phyloP scores from a whole-genome alignment of 2,329 filamentous ascomycete genomes.

The Curvularia eragrostidis region DNA sequence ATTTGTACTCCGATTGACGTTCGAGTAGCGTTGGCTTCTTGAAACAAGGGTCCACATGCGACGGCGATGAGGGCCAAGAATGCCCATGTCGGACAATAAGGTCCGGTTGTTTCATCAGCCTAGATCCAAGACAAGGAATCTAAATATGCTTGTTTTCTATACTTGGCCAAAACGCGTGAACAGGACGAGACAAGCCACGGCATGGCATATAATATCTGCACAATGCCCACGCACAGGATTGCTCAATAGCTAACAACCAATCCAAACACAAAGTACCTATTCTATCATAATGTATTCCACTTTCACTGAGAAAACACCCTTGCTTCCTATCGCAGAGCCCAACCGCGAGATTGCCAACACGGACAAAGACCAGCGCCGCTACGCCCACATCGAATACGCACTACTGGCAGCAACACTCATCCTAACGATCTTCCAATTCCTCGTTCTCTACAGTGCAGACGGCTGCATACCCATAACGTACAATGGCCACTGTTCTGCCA shows the following conservation, averaged over 20 bases:
- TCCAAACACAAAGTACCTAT: neutral
- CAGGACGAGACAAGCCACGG: neutral
- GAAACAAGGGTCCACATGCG: constrained; percentile 7
- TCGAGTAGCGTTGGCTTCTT: neutral
- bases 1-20: neutral
- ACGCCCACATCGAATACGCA: constrained; percentile 11
- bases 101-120: constrained; percentile 16
- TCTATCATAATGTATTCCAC: constrained; percentile 7
- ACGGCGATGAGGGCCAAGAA: constrained; percentile 11
- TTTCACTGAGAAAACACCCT: constrained; percentile 11
- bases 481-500: constrained; percentile 9
- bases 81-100: constrained; percentile 14
- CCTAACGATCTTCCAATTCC: constrained; percentile 22
- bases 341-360: neutral
- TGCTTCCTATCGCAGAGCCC: constrained; percentile 11
- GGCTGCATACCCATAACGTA: constrained; percentile 6
- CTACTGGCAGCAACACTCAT: constrained; percentile 13
- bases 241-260: neutral
- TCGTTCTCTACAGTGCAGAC: constrained; percentile 27
- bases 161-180: neutral
- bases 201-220: neutral
- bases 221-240: neutral
- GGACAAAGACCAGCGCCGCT: constrained; percentile 4
- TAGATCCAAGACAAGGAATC: constrained; percentile 11
- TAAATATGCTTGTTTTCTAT: constrained; percentile 7